Percentiles rank a stretch among this genome's conserved stretches.
Conservation (phyloP, 345 rosid genomes). For the Populus tremula region DNA sequence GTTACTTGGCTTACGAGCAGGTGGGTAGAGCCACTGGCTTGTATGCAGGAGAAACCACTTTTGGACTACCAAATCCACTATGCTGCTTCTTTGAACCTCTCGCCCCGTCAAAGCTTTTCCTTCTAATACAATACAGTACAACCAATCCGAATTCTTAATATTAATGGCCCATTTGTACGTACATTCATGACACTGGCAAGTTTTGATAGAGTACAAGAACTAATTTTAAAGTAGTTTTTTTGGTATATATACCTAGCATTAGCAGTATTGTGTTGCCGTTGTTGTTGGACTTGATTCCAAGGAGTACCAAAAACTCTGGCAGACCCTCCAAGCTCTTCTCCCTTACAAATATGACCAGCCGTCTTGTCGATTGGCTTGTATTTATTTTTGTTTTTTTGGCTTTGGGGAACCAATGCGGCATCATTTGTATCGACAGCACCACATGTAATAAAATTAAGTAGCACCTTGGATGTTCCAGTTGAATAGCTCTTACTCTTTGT, state of each 20-base stretch:
- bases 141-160: not conserved
- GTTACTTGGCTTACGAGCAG: slow-evolving; percentile 56
- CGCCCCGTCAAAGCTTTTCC: slow-evolving; percentile 43
- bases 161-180: not conserved
- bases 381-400: not conserved
- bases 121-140: not conserved
- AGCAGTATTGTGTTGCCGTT: slow-evolving; percentile 1
- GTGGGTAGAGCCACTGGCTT: slow-evolving; percentile 51
- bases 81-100: slow-evolving; percentile 33
- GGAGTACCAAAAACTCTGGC: slow-evolving; percentile 23
- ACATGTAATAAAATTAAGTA: slow-evolving; percentile 49
- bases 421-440: slow-evolving; percentile 52
- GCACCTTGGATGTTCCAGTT: slow-evolving; percentile 39
- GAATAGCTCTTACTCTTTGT: slow-evolving; percentile 39
- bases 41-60: slow-evolving; percentile 25
- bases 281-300: slow-evolving; percentile 35
- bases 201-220: not conserved
- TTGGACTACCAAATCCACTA: slow-evolving; percentile 26
- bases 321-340: slow-evolving; percentile 20
- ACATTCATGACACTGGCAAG: not conserved
- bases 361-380: not conserved
- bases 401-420: slow-evolving; percentile 30
- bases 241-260: not conserved
- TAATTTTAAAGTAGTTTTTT: not conserved
- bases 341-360: slow-evolving; percentile 10